Evolutionary conservation across 805 yeast species (phyloP).

Genomic region (Yamadazyma sp.): DNA sequence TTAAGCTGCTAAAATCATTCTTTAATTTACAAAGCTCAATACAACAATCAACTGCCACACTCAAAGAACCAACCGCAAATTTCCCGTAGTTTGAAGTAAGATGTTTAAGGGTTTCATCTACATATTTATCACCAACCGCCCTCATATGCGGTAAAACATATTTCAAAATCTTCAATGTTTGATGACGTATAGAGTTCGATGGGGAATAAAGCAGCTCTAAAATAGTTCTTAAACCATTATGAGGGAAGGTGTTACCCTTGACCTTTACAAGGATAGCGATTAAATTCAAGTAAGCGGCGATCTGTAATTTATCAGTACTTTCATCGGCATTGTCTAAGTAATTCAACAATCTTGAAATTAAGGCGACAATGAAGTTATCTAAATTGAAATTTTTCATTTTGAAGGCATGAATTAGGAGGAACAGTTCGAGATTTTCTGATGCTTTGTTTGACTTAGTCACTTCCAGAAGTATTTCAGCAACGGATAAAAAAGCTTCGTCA

Average conservation of each 20-base stretch:
- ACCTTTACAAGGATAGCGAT: slow-evolving; percentile 44
- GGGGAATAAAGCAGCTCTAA: no score
- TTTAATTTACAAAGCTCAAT: slow-evolving; percentile 53
- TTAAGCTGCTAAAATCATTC: slow-evolving; percentile 46
- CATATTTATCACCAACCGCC: slow-evolving; percentile 49
- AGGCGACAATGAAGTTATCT: no score
- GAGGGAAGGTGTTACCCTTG: slow-evolving; percentile 52
- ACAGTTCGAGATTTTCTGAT: slow-evolving; percentile 41
- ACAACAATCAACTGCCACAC: slow-evolving; percentile 71
- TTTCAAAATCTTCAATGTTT: slow-evolving; percentile 54
- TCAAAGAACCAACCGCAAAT: slow-evolving; percentile 56
- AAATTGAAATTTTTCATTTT: not conserved
- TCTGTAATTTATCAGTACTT: not conserved
- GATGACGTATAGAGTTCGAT: no score
- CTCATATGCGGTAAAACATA: slow-evolving; percentile 42
- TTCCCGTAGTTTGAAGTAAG: slow-evolving; percentile 58
- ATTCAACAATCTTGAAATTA: no score
- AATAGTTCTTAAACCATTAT: slow-evolving; percentile 63
- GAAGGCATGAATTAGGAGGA: not conserved
- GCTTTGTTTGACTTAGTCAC: not conserved
- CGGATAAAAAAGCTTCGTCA: not conserved
- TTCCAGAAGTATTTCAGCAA: slow-evolving; percentile 1
- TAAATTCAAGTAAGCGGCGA: not conserved
- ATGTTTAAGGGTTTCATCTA: slow-evolving; percentile 46
- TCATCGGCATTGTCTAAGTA: no score